Percentiles rank a stretch among this genome's conserved stretches.
Conservation (phyloP, 176 grass and related monocot species). For the Aegilops tauschii region DNA sequence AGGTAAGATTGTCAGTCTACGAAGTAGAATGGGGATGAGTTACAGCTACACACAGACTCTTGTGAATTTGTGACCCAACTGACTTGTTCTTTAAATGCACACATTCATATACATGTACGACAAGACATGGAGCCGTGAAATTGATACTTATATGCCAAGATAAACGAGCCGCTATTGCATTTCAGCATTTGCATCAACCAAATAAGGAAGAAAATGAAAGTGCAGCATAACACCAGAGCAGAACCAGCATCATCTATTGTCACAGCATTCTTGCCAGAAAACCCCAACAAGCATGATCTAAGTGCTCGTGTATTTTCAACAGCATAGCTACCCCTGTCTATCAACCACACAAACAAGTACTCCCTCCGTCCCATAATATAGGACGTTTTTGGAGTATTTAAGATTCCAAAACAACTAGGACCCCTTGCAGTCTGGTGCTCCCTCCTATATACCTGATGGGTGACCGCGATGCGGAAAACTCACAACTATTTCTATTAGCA, state of each 20-base stretch:
- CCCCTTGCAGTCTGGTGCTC: background rate
- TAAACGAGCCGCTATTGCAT: background rate
- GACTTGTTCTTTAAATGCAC: background rate
- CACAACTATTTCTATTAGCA: background rate
- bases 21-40: background rate
- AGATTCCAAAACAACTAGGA: background rate
- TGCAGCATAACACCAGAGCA: background rate
- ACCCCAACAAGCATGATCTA: background rate
- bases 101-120: background rate
- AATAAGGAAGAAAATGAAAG: background rate
- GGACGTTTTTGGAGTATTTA: too few species aligned
- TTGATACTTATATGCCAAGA: background rate
- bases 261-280: background rate
- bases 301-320: background rate
- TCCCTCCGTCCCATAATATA: too few species aligned
- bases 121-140: background rate
- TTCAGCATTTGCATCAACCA: background rate
- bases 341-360: background rate
- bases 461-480: background rate
- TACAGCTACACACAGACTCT: background rate
- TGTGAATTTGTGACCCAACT: background rate
- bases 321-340: background rate
- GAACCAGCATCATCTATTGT: background rate
- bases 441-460: background rate
- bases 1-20: background rate